Base-by-base conservation (phyloP, 805 yeast species). In the Wickerhamomyces pijperi region DNA sequence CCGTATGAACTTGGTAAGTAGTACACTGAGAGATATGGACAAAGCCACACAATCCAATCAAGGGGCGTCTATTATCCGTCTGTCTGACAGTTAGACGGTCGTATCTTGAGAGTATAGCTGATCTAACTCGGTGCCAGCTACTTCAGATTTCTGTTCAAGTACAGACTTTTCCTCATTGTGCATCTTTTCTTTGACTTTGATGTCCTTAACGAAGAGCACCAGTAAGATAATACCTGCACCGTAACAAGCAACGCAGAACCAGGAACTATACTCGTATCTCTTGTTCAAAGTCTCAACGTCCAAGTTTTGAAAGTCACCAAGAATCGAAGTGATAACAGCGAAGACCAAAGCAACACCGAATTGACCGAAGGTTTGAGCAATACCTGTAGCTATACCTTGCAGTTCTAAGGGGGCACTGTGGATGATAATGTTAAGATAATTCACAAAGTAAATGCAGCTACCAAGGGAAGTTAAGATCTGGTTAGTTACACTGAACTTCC, bases 31-130 rank as follows among this genome's bases (percentile, higher is more conserved):
- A 61, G 65, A 19, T 64, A 71, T 81, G 82, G 88, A 81, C 61
- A 87, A 81, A 59, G 72, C 84, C 4, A 80, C 87, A 0, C 87
- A 80, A 48, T 77, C 87, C 0, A 75, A 85, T 0, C 88, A 80
- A 46, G 81, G 85, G 6, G 65, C 76, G 2, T 75, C 85, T 0
- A 62, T 81, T 45, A 81, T 81, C 40, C 87, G 87, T 9, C 59
- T 81, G 43, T 76, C 83, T n/a, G n/a, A n/a, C n/a, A n/a, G n/a
- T n/a, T n/a, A n/a, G n/a, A n/a, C n/a, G n/a, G n/a, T n/a, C n/a
- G n/a, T n/a, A n/a, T n/a, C n/a, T n/a, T n/a, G n/a, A n/a, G n/a
- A n/a, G n/a, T n/a, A n/a, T n/a, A n/a, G n/a, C n/a, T n/a, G n/a
- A n/a, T n/a, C n/a, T n/a, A n/a, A n/a, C n/a, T n/a, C n/a, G n/a